A percentile compares a stretch with the other conserved stretches of the same genome.
Evolutionary conservation across 2,329 filamentous ascomycete species (phyloP).

Genomic region (Amesomyces nigricolor): DNA sequence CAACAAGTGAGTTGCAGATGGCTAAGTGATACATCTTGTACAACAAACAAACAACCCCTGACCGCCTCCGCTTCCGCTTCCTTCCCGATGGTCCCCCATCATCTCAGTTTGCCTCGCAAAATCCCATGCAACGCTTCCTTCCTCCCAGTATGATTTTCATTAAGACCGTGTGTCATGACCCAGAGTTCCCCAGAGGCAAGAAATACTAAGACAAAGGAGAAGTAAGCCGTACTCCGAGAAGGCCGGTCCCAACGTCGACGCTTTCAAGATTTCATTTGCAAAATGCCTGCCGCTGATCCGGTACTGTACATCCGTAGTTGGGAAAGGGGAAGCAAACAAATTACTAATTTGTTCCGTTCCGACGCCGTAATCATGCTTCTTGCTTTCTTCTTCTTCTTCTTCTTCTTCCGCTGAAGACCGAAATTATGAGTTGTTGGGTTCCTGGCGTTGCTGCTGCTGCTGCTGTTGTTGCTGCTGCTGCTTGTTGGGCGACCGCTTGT

Average conservation of each 20-base stretch:
- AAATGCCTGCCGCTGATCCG: constrained; percentile 17
- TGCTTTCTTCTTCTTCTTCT: neutral
- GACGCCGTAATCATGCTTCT: neutral
- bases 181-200: neutral
- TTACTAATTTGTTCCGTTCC: neutral
- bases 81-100: neutral
- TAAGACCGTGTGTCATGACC: constrained; percentile 7
- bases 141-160: constrained; percentile 7
- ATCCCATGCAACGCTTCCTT: constrained; percentile 7
- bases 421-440: constrained; percentile 13
- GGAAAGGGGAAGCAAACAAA: neutral
- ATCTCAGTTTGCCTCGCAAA: neutral
- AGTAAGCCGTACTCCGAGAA: neutral
- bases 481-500: constrained; percentile 30
- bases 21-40: too few relatives aligned
- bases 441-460: constrained; percentile 17
- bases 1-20: too few relatives aligned
- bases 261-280: constrained; percentile 6
- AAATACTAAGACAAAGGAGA: neutral
- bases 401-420: neutral
- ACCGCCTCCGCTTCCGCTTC: neutral
- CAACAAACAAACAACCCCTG: neutral
- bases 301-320: constrained; percentile 17
- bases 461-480: constrained; percentile 27
- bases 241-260: neutral